Conservation (phyloP, 176 grass and related monocot species). For the Cymbopogon citratus region DNA sequence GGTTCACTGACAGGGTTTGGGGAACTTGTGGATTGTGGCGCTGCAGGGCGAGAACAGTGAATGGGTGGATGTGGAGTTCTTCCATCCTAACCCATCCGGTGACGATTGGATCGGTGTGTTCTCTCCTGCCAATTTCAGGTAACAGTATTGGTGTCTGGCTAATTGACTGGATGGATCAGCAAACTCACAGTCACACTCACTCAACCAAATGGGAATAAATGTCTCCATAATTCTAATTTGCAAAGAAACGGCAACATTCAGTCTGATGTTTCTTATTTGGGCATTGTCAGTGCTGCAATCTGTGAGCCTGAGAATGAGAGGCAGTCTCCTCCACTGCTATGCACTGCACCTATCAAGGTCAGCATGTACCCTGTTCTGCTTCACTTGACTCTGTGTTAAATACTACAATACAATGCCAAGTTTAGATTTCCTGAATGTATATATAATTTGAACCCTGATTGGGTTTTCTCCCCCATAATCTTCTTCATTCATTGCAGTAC, state of each 20-base stretch:
- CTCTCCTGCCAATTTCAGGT: slow-evolving; percentile 89
- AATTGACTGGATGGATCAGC: background rate
- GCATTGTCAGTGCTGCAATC: slow-evolving; percentile 44
- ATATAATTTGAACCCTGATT: background rate
- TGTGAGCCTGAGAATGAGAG: slow-evolving; percentile 51
- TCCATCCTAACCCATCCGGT: slow-evolving; percentile 46
- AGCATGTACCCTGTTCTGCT: background rate
- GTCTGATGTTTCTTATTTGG: slow-evolving; percentile 11
- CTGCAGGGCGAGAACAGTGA: slow-evolving; percentile 57
- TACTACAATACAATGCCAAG: background rate
- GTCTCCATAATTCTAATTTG: background rate
- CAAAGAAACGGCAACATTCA: background rate
- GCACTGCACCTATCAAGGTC: slow-evolving; percentile 76
- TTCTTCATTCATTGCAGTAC: slow-evolving; percentile 32
- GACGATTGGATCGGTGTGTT: slow-evolving; percentile 80
- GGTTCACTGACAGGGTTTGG: background rate
- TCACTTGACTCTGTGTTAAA: background rate
- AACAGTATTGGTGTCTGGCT: background rate
- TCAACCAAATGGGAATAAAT: background rate
- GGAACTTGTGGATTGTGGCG: background rate
- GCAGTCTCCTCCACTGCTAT: slow-evolving; percentile 45
- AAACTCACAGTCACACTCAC: background rate
- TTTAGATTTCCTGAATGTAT: background rate
- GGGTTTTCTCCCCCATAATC: background rate
- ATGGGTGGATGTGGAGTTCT: slow-evolving; percentile 72